Conservation (phyloP, 2,329 filamentous ascomycete species). For the Didymosphaeria variabile region DNA sequence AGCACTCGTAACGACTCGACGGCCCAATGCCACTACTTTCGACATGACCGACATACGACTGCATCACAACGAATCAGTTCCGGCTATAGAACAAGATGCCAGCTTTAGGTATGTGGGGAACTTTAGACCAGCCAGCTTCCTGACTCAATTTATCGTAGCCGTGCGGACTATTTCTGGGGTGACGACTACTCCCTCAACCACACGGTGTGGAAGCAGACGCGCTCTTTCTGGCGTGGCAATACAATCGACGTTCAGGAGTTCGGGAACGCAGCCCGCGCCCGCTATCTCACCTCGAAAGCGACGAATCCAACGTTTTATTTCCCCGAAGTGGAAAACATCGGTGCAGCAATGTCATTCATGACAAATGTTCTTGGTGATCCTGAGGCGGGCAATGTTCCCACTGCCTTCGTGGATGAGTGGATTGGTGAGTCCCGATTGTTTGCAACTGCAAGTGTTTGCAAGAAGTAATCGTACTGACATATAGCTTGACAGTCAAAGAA, state of each 20-base stretch:
- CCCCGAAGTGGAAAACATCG: not conserved
- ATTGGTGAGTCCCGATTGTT: not conserved
- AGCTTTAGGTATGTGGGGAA: not conserved
- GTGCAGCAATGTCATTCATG: not conserved
- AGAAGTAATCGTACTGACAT: no score
- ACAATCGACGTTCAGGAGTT: slow-evolving; percentile 4
- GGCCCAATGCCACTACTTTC: not conserved
- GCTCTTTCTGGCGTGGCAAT: not conserved
- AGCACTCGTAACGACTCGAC: not conserved
- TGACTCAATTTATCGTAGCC: not conserved
- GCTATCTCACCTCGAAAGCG: not conserved
- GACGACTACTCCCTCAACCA: not conserved
- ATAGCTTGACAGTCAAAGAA: not conserved
- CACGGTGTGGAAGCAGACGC: not conserved
- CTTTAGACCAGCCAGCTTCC: not conserved
- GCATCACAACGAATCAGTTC: not conserved
- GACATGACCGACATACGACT: not conserved
- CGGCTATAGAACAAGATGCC: not conserved
- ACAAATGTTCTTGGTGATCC: not conserved
- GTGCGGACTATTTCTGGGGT: not conserved
- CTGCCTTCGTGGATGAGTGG: not conserved
- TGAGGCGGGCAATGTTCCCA: not conserved
- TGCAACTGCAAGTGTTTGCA: no score
- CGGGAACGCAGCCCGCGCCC: not conserved
- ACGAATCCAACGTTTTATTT: not conserved